Evolutionary conservation across 1,284 basidiomycete species (phyloP), one percentile per base, ranked within the genome.

Genomic region (Thecaphora frezii): DNA sequence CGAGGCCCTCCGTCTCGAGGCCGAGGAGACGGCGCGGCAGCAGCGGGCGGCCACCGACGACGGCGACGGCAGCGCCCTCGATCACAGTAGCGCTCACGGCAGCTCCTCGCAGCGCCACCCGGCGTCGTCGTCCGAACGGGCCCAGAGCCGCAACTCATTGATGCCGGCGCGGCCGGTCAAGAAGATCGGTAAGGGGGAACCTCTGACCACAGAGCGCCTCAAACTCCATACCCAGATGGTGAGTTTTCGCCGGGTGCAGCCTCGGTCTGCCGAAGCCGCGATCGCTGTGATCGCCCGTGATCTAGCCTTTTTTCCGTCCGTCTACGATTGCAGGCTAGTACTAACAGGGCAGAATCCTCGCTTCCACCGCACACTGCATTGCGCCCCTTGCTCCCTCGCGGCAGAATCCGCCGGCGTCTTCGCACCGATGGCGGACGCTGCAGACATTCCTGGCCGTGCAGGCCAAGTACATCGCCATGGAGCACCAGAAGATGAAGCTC

Each of bases 211-310:
- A 1, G 71, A 74, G n/a, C 73, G 75, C 74, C 81, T 98, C 69
- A 92, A 89, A 80, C 79, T 92, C 26, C 93, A 93, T 88, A 83
- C 90, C 49, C 88, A 85, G 53, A 86, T 94, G 82, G 93, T 93
- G 66, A 73, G 87, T 80, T 21, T 49, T 25, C 38, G 44, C 14
- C 28, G 28, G 8, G 28, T 30, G 14, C 28, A 30, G 28, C 46
- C 28, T 2, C 14, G 33, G 37, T 51, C 47, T 50, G 22, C 18
- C 24, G 24, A 42, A 39, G 44, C 55, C 50, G 40, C 48, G 37
- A 10, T n/a, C 30, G 22, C 48, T 62, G 24, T 47, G 49, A 8
- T 23, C n/a, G n/a, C n/a, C n/a, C n/a, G n/a, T n/a, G n/a, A n/a
- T n/a, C n/a, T n/a, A n/a, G n/a, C n/a, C n/a, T n/a, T n/a, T n/a